Conservation (phyloP, 257 asterid genomes). For the Echium plantagineum region DNA sequence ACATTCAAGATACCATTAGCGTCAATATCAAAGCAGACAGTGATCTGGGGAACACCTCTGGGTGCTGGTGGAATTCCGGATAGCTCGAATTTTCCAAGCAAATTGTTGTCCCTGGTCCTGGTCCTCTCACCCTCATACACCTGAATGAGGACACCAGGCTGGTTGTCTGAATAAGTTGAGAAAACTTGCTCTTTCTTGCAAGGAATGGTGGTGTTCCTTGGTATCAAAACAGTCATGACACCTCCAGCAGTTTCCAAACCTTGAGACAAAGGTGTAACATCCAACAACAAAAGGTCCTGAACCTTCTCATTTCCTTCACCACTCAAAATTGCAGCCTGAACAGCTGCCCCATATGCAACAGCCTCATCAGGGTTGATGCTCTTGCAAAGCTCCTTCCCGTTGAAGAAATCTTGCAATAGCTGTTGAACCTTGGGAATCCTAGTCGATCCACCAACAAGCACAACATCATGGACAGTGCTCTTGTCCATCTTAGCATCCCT, state of each 20-base stretch:
- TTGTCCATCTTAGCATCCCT: not conserved
- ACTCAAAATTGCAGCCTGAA: not conserved
- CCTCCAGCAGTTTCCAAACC: not conserved
- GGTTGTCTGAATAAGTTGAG: not conserved
- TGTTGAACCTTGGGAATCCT: not conserved
- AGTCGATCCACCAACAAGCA: not conserved
- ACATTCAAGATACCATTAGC: slow-evolving; percentile 55
- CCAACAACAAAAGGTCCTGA: not conserved
- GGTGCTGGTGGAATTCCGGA: not conserved
- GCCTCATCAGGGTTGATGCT: not conserved
- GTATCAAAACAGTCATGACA: not conserved
- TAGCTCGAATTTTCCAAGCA: not conserved
- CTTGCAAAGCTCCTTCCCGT: not conserved
- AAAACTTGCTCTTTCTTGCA: not conserved
- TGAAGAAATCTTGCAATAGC: not conserved
- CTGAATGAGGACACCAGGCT: not conserved
- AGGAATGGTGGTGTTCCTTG: not conserved
- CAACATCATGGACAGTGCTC: not conserved
- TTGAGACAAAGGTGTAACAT: not conserved
- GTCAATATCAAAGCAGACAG: slow-evolving; percentile 52
- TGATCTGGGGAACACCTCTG: slow-evolving; percentile 42
- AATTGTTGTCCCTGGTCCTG: not conserved
- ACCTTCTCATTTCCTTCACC: not conserved
- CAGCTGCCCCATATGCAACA: not conserved
- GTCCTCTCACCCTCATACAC: not conserved